Evolutionary conservation across 352 stramenopile genomes (phyloP).

Genomic region (Globisporangium paroecandrum): DNA sequence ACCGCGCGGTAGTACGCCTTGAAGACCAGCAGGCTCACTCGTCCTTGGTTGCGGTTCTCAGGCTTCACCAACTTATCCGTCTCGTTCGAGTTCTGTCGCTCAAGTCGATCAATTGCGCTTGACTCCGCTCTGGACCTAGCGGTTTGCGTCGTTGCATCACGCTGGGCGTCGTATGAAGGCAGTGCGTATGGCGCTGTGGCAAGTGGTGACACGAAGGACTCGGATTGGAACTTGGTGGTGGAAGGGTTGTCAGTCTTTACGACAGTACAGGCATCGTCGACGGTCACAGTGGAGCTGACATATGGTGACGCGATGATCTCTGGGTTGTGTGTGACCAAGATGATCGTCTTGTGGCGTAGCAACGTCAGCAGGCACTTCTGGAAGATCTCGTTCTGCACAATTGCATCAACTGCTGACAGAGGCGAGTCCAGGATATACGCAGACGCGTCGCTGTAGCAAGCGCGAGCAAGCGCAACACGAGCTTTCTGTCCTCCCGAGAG

Average conservation of each 20-base stretch:
- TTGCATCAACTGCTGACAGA: constrained; percentile 30
- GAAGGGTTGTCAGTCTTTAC: not conserved
- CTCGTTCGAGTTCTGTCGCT: not conserved
- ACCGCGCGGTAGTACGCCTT: constrained; percentile 35
- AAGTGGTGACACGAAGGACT: not conserved
- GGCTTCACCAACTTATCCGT: constrained; percentile 25
- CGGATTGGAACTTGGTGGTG: not conserved
- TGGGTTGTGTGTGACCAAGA: constrained; percentile 51
- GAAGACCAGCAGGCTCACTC: constrained; percentile 31
- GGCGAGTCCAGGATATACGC: constrained; percentile 24
- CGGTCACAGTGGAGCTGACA: not conserved
- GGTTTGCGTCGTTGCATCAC: constrained; percentile 17
- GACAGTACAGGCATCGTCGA: not conserved
- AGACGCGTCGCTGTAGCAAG: constrained; percentile 48
- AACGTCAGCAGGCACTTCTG: constrained; percentile 56
- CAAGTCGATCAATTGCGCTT: not conserved
- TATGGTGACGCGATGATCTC: not conserved
- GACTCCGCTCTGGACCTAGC: not conserved
- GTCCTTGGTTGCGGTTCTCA: constrained; percentile 27
- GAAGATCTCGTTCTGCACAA: constrained; percentile 77
- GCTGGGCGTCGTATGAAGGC: constrained; percentile 9
- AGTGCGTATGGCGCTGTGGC: not conserved
- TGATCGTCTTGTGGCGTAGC: constrained; percentile 51
- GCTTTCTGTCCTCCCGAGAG: constrained; percentile 43
- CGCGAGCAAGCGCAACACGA: constrained; percentile 47